Evolutionary conservation across 208 protist species (phyloP).

Genomic region (Vickermania spadyakhi): DNA sequence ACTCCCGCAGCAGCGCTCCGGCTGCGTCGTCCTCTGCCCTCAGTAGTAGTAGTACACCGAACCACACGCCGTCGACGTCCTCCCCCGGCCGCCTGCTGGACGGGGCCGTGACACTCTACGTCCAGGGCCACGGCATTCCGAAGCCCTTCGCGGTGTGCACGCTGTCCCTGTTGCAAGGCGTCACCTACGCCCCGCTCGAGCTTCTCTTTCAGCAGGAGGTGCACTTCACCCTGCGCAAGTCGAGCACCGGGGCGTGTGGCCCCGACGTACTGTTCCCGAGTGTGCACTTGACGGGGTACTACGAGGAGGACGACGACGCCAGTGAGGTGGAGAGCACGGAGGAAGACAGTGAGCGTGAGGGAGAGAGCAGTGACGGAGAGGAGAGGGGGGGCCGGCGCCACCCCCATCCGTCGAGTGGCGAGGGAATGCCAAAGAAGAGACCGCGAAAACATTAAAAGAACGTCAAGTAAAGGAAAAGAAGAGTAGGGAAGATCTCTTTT

Average conservation of each 20-base stretch:
- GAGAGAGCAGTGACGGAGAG: not conserved
- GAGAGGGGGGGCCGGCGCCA: constrained; percentile 1
- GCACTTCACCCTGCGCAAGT: constrained; percentile 13
- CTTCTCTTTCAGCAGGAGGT: constrained; percentile 21
- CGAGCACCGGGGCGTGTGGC: not conserved
- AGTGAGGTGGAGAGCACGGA: constrained; percentile 4
- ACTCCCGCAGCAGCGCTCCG: constrained; percentile 3
- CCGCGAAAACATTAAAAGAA: too few relatives aligned
- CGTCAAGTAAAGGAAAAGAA: too few relatives aligned
- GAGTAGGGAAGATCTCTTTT: too few relatives aligned
- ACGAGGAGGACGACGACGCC: constrained; percentile 11
- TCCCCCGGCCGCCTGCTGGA: constrained; percentile 30
- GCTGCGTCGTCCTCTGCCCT: not conserved
- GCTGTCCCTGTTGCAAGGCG: constrained; percentile 5
- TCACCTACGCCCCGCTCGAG: constrained; percentile 20
- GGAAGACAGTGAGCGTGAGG: not conserved
- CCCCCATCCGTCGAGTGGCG: too few relatives aligned
- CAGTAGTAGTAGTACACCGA: not conserved
- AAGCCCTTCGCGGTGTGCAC: constrained; percentile 17
- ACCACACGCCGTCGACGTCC: constrained; percentile 4
- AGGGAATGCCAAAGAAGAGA: too few relatives aligned
- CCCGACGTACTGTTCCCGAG: not conserved
- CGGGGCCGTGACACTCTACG: constrained; percentile 34
- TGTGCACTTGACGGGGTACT: constrained; percentile 28
- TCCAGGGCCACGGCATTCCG: constrained; percentile 18